Evolutionary conservation across 257 asterid species (phyloP).

Genomic region (Solanum etuberosum): DNA sequence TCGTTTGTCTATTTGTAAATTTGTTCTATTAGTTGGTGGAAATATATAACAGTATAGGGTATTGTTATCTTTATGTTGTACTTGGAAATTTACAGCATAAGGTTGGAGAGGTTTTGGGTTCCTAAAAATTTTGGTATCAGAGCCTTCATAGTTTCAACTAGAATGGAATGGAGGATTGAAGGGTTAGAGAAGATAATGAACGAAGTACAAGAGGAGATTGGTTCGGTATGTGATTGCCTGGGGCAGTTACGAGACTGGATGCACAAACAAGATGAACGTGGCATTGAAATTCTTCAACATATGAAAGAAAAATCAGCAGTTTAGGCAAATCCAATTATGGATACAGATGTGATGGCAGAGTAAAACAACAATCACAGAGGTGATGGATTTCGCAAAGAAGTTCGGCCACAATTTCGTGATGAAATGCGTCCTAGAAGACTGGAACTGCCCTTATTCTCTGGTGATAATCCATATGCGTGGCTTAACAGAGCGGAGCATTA

Average conservation of each 20-base stretch:
- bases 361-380: not conserved
- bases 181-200: not conserved
- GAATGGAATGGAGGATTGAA: too few relatives aligned
- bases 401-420: not conserved
- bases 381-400: not conserved
- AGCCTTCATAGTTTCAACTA: too few relatives aligned
- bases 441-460: not conserved
- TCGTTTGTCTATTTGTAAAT: too few relatives aligned
- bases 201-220: not conserved
- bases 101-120: too few relatives aligned
- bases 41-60: too few relatives aligned
- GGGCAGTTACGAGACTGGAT: not conserved
- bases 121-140: too few relatives aligned
- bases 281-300: not conserved
- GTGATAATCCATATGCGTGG: not conserved
- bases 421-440: not conserved
- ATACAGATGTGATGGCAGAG: not conserved
- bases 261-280: not conserved
- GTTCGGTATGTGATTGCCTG: not conserved
- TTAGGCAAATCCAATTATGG: not conserved
- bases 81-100: too few relatives aligned
- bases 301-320: not conserved
- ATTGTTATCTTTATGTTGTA: too few relatives aligned
- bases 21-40: too few relatives aligned
- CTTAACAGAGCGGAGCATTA: not conserved